These are phyloP conservation scores for Yamagishiella unicocca DNA, from an alignment of 139 green algal species.

Conservation along the genomic window DNA sequence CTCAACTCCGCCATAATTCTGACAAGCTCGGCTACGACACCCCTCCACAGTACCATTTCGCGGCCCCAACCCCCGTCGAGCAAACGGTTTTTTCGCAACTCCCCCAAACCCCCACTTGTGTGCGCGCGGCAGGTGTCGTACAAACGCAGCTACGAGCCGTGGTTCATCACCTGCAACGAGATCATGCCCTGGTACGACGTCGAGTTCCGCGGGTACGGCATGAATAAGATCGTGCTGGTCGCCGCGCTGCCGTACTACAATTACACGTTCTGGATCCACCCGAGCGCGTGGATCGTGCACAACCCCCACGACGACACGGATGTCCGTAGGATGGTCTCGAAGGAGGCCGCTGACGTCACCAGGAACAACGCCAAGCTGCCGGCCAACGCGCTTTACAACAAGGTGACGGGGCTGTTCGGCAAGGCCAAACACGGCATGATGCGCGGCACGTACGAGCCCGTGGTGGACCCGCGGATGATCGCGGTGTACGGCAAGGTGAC, in stretches of 20 bases:
- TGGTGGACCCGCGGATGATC: constrained; percentile 34
- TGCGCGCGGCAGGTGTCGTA: constrained; percentile 42
- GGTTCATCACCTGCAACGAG: constrained; percentile 55
- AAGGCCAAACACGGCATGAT: constrained; percentile 60
- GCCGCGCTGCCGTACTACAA: constrained; percentile 58
- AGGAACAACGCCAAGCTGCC: constrained; percentile 42
- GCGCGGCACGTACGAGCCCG: constrained; percentile 28
- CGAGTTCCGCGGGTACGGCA: constrained; percentile 53
- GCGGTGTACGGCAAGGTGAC: constrained; percentile 36
- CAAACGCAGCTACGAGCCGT: constrained; percentile 59
- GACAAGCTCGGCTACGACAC: not conserved
- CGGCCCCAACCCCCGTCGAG: too few species aligned
- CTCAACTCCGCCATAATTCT: not conserved
- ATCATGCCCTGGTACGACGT: constrained; percentile 56
- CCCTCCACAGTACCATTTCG: too few species aligned
- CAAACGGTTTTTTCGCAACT: not conserved
- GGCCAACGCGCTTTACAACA: constrained; percentile 51
- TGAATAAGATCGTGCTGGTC: constrained; percentile 65
- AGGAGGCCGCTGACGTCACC: constrained; percentile 37
- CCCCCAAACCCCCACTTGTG: not conserved
- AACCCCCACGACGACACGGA: constrained; percentile 50
- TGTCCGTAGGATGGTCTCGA: constrained; percentile 53
- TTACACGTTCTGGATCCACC: constrained; percentile 52
- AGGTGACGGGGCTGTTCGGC: constrained; percentile 58
- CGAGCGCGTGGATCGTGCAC: constrained; percentile 55